Conservation (phyloP, 495 filamentous ascomycete species). For the Ascodesmis nigricans region DNA sequence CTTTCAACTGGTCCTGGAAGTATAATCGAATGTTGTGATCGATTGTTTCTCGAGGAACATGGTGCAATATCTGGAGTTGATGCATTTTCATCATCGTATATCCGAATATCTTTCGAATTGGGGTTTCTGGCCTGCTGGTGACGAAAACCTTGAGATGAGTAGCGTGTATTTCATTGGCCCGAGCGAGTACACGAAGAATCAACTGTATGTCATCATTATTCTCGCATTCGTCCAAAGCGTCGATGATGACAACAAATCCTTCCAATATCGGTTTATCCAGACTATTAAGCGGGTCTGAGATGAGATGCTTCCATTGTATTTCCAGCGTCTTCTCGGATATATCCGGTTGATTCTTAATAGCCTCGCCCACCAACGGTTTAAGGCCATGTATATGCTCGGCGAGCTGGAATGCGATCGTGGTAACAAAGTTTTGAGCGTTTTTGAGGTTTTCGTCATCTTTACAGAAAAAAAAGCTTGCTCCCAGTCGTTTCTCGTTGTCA, state of each 20-base stretch:
- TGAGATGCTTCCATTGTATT: slow-evolving; percentile 12
- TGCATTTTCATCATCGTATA: no score
- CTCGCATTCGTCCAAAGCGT: slow-evolving; percentile 24
- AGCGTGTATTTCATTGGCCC: no score
- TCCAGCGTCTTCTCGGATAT: background rate
- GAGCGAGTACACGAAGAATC: slow-evolving; percentile 19
- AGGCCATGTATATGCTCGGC: slow-evolving; percentile 3
- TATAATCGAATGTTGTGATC: no score
- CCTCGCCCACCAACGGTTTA: slow-evolving; percentile 2
- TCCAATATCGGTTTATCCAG: no score
- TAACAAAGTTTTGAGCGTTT: slow-evolving; percentile 12
- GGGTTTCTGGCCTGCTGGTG: no score
- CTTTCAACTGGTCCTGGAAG: no score
- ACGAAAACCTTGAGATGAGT: no score
- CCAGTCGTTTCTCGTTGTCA: slow-evolving; percentile 3
- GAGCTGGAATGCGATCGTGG: slow-evolving; percentile 12
- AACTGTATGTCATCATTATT: slow-evolving; percentile 10
- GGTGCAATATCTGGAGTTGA: no score
- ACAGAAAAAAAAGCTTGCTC: slow-evolving; percentile 9
- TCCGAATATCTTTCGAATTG: no score
- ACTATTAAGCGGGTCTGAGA: background rate
- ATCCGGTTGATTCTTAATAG: slow-evolving; percentile 7
- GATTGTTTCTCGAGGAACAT: no score
- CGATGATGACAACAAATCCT: slow-evolving; percentile 22
- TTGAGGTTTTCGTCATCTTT: slow-evolving; percentile 9